These are phyloP conservation scores for Allodekkera sacchari DNA, from an alignment of 805 yeast species.

Conservation along the genomic window DNA sequence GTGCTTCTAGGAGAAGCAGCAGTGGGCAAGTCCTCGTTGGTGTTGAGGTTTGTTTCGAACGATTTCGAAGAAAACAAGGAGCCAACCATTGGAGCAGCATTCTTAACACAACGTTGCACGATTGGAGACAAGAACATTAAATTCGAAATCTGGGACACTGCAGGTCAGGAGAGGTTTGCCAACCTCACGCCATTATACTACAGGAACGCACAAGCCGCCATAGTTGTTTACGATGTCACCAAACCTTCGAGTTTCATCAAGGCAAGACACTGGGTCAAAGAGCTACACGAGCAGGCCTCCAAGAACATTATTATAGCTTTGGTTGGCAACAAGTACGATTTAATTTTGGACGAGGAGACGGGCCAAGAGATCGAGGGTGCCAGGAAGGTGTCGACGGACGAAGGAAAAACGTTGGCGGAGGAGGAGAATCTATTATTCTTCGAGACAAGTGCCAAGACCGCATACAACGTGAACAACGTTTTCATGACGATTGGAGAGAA, in stretches of 20 bases:
- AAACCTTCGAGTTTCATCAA: constrained; percentile 91
- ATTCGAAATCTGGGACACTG: constrained; percentile 77
- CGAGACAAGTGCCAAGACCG: constrained; percentile 92
- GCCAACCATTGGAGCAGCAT: constrained; percentile 98
- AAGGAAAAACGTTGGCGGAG: constrained; percentile 79
- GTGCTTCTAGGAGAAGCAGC: constrained; percentile 97
- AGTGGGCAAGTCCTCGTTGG: constrained; percentile 92
- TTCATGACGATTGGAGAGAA: constrained; percentile 83
- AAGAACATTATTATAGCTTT: constrained; percentile 86
- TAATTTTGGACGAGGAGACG: constrained; percentile 45
- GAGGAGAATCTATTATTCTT: constrained; percentile 87
- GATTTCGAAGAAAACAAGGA: constrained; percentile 97
- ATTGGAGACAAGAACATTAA: constrained; percentile 82
- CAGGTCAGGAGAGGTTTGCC: constrained; percentile 93
- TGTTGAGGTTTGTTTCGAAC: constrained; percentile 84
- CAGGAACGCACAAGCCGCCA: constrained; percentile 94
- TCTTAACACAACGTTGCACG: constrained; percentile 85
- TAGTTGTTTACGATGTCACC: constrained; percentile 92
- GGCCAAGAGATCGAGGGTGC: constrained; percentile 41
- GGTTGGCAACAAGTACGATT: constrained; percentile 87
- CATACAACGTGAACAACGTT: constrained; percentile 82
- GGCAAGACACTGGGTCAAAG: constrained; percentile 98
- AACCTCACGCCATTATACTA: constrained; percentile 95
- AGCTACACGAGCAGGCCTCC: constrained; percentile 91
- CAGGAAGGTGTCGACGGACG: constrained; percentile 77